Base-by-base conservation (phyloP, 768 basidiomycete genomes). In the Termitomyces sp. region DNA sequence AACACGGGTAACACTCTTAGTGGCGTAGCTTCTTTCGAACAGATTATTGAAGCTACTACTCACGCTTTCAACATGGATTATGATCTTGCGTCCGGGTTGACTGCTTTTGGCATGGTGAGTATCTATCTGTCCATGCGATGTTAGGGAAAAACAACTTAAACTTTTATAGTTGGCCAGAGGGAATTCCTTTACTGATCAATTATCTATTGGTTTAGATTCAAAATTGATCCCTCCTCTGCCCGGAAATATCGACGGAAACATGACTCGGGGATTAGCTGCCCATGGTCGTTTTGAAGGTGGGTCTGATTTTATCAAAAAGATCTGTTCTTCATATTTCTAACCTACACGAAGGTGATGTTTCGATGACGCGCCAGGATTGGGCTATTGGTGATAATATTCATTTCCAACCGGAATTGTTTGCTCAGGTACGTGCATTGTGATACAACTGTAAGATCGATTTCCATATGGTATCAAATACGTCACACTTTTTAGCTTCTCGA, bases 261-360 rank as follows among this genome's bases (percentile, higher is more conserved):
- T 48, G 26, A 57, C 63, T 41, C 59, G 63, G 14, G 63, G 63
- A 23, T 57, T 63, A 4, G 63, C 53, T 36, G 43, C 59, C n/a
- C 63, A 63, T 20, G 63, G 63, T 3, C 63, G 59, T 14, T 61
- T 63, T 16, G 63, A 63, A 35, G 63, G 63, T 61, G 26, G 14
- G 56, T 26, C 2, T 48, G 2, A 35, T 43, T 33, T 49, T 49
- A n/a, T 20, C n/a, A 18, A 16, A 14, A 26, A 16, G 20, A 48
- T 8, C 18, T 32, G 14, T 51, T 26, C 10, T 10, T 30, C 12
- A 13, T 20, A 8, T 9, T 38, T 30, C 14, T 28, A 14, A 26
- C 4, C 9, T 38, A 38, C 3, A 12, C 13, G 36, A 47, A 63
- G 59, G 59, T 49, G 63, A 63, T 52, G 63, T 63, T 20, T 63